Base-by-base conservation (phyloP, 768 basidiomycete genomes). In the Tremella yokohamensis region DNA sequence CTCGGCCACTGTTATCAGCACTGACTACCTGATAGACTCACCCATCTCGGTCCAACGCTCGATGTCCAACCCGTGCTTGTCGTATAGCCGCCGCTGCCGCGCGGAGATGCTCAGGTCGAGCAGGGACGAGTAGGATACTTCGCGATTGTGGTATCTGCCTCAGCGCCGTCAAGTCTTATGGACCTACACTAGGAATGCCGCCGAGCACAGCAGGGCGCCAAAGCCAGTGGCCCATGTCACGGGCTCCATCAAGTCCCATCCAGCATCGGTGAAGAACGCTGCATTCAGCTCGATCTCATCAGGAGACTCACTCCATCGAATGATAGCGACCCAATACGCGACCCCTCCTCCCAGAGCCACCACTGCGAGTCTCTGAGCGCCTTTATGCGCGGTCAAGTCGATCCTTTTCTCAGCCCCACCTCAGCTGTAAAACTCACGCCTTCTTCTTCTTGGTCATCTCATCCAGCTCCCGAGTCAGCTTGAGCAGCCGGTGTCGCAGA, bases 201-300 rank as follows among this genome's bases (percentile, higher is more conserved):
- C 62, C 39, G 65, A 62, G 13, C 58, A 51, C 12, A 72, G 55
- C 29, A 72, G 40, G 18, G 63, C 56, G 3, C 59, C 70, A 51
- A 72, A 72, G 19, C 70, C 70, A 1, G 62, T 64, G 8, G 67
- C 61, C 66, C 66, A 72, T 16, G 70, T 72, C 1, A 72, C 64
- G 11, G 85, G 85, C 68, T 87, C 85, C 84, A 86, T 86, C 3
- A 85, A 73, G 62, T 86, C 84, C 70, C 70, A 72, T 9, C 64
- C 69, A n/a, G 71, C 64, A 29, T 24, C 48, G 25, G 53, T 49
- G 26, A 45, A 20, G 8, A 55, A 19, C 15, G n/a, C 26, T 40
- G 12, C 25, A 8, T 16, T 19, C 52, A 22, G 22, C 24, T 8
- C 44, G 15, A 6, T 11, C 29, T 38, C 22, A 24, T 3, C 15